A percentile compares a stretch with the other conserved stretches of the same genome.
Conservation (phyloP, 192 early-diverging fungal genomes). For the Mortierella alpina region DNA sequence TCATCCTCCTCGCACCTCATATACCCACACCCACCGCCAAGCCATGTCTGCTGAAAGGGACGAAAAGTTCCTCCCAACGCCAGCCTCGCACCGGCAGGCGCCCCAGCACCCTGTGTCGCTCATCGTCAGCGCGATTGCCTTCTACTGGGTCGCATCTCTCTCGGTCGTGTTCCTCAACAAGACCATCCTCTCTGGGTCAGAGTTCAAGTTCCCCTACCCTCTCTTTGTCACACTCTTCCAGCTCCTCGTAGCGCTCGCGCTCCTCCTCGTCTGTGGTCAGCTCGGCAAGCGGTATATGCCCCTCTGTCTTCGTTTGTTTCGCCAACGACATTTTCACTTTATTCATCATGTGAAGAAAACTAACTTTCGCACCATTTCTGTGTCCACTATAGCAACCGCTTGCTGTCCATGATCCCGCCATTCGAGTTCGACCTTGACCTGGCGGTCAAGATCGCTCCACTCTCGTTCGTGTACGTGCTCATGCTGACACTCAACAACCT, state of each 20-base stretch:
- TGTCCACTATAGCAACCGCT: constrained; percentile 41
- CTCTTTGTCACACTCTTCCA: constrained; percentile 77
- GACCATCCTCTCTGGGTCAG: constrained; percentile 68
- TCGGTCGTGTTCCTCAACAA: constrained; percentile 77
- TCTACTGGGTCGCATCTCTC: constrained; percentile 71
- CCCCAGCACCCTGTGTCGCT: constrained; percentile 43
- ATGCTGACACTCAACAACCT: constrained; percentile 77
- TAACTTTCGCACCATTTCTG: background rate
- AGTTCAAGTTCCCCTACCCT: constrained; percentile 74
- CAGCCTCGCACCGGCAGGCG: constrained; percentile 28
- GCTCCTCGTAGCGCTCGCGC: constrained; percentile 64
- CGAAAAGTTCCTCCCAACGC: constrained; percentile 41
- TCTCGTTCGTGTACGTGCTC: constrained; percentile 72
- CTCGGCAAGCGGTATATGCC: constrained; percentile 63
- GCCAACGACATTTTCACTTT: no score
- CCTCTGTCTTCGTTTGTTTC: background rate
- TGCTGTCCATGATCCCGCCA: constrained; percentile 70
- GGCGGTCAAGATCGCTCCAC: constrained; percentile 63
- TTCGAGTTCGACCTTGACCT: constrained; percentile 68
- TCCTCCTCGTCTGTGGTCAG: constrained; percentile 65
- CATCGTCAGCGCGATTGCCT: constrained; percentile 65
- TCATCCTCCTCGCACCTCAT: background rate
- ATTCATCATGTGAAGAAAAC: background rate
- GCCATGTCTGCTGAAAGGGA: constrained; percentile 16
- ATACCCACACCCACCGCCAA: background rate